Conservation (phyloP, 192 early-diverging fungal genomes). For the Backusella westeae region DNA sequence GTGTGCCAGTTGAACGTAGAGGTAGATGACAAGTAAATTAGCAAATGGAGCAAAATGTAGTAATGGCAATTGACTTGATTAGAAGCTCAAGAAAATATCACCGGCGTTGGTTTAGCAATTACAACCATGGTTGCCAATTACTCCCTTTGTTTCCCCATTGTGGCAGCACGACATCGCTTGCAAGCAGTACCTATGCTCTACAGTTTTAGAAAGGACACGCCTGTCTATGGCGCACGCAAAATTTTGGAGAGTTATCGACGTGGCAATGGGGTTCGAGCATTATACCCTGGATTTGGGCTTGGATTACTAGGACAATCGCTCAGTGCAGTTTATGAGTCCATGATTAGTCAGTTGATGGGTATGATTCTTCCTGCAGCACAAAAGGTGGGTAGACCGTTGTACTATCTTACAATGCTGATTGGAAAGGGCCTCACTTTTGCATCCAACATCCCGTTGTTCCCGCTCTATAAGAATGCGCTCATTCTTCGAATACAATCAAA, state of each 20-base stretch:
- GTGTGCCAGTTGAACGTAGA: not conserved
- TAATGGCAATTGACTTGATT: not conserved
- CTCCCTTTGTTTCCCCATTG: conserved; percentile 31
- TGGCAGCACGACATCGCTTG: conserved; percentile 30
- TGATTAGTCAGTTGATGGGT: not conserved
- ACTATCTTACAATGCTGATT: not conserved
- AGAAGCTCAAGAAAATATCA: conserved; percentile 21
- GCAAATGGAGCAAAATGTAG: not conserved
- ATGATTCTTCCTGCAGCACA: not conserved
- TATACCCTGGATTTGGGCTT: conserved; percentile 37
- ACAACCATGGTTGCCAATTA: conserved; percentile 37
- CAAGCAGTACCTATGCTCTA: conserved; percentile 22
- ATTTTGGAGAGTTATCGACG: not conserved
- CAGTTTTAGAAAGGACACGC: conserved; percentile 15
- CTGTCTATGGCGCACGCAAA: not conserved
- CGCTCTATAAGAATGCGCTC: conserved; percentile 31
- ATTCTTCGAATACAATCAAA: conserved; percentile 29
- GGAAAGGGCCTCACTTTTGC: conserved; percentile 4
- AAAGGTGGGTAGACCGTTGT: not conserved
- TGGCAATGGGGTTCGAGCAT: conserved; percentile 14
- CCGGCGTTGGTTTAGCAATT: conserved; percentile 25
- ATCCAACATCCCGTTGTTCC: conserved; percentile 28
- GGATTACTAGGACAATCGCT: conserved; percentile 30
- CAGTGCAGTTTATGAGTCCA: conserved; percentile 23
- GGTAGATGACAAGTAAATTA: not conserved